Evolutionary conservation across 306 rosid species (phyloP).

Genomic region (Trifolium dubium): DNA sequence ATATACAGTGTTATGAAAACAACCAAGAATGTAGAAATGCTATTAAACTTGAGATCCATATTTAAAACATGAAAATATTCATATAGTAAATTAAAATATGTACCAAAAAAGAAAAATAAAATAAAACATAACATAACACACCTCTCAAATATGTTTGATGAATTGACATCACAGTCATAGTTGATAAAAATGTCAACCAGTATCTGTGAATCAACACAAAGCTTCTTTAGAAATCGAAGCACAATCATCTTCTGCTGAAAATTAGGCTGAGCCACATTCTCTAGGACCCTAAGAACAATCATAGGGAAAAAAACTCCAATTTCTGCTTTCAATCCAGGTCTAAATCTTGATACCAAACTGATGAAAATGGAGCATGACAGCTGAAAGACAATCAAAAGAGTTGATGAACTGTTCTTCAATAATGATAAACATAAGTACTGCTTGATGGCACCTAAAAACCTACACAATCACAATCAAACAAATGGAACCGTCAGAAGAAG

Average conservation of each 20-base stretch:
- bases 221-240: conserved; percentile 93
- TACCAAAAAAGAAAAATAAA: not conserved
- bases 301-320: conserved; percentile 99
- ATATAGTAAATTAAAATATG: conserved; percentile 28
- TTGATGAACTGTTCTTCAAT: conserved; percentile 98
- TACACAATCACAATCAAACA: conserved; percentile 66
- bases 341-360: conserved; percentile 97
- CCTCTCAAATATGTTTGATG: conserved; percentile 99
- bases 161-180: conserved; percentile 99
- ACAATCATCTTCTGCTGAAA: conserved; percentile 99
- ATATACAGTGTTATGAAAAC: conserved; percentile 17
- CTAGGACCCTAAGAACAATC: conserved; percentile 98
- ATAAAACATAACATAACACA: conserved; percentile 47
- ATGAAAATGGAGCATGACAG: conserved; percentile 98
- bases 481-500: conserved; percentile 36
- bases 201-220: conserved; percentile 93
- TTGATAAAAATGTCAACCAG: conserved; percentile 95
- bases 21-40: conserved; percentile 17
- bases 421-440: conserved; percentile 94
- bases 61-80: conserved; percentile 23
- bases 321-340: conserved; percentile 98
- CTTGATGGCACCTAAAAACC: conserved; percentile 99
- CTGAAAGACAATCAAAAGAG: conserved; percentile 95
- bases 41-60: conserved; percentile 37
- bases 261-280: conserved; percentile 96